Base-by-base conservation (phyloP, 768 basidiomycete species). In the Chalciporus chontae region DNA sequence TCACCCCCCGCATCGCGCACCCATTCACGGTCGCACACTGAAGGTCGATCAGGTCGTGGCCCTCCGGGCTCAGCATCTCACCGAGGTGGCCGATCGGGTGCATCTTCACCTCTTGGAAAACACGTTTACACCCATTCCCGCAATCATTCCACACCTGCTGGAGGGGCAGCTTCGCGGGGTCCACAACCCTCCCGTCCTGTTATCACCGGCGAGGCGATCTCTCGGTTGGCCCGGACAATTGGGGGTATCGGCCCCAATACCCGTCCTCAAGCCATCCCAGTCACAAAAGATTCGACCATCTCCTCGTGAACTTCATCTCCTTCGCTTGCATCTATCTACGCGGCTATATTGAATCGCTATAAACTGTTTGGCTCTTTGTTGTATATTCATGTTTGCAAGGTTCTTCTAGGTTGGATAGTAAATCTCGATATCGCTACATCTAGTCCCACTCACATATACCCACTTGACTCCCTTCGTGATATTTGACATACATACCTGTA, bases 131-230 rank as follows among this genome's bases (percentile, higher is more conserved):
- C 61, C 11, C 69, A 78, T 46, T 61, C 74, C 6, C 80, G 86
- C 36, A 85, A 81, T 38, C 85, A 84, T 54, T 88, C 87, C 0
- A 76, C 85, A 8, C 77, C 82, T 42, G 63, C 71, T 1, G 66
- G 73, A 48, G 60, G 52, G 47, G 59, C 58, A 36, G 65, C 62
- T 34, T 69, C 76, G 43, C 77, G 80, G 19, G 45, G 64, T 17
- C 65, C 69, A 15, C 78, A 81, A 53, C 53, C 71, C 29, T 73
- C 56, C 11, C 77, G 88, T 9, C 88, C 88, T n/a, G 75, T 90
- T 39, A 77, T 90, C 56, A 85, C 84, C 5, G 82, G 75, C 11
- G 86, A 84, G 43, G 88, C 86, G 3, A 77, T 88, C 44, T 82
- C 86, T 11, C 73, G 74, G 50, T 65, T 90, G 27, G 82, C 80